These are phyloP conservation scores for Bonia amplexicaulis DNA, from an alignment of 176 grass and related monocot genomes.

Conservation along the genomic window DNA sequence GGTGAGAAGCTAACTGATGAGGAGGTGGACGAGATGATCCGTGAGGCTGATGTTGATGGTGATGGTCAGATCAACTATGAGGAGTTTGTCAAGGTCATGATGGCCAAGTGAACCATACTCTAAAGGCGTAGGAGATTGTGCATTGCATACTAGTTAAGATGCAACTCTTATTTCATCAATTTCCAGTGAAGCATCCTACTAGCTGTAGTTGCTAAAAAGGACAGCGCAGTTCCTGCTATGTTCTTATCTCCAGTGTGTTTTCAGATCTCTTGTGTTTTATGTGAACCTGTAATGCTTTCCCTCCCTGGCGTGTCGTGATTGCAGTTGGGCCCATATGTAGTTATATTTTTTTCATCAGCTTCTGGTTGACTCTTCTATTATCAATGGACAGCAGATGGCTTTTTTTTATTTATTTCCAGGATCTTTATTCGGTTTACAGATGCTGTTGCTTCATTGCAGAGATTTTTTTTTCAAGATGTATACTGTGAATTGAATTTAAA, in stretches of 20 bases:
- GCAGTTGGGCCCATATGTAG: constrained; percentile 39
- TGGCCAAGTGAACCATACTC: constrained; percentile 58
- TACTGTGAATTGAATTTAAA: neutral
- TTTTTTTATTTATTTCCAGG: neutral
- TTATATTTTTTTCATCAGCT: constrained; percentile 32
- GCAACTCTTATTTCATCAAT: constrained; percentile 27
- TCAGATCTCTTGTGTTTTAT: constrained; percentile 26
- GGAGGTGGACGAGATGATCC: constrained; percentile 92
- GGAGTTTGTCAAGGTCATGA: constrained; percentile 95
- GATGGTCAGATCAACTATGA: constrained; percentile 96
- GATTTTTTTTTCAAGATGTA: neutral
- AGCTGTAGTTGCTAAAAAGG: constrained; percentile 50
- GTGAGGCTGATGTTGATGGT: constrained; percentile 84
- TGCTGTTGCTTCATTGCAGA: neutral
- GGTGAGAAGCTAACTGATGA: constrained; percentile 87
- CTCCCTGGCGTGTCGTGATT: constrained; percentile 28
- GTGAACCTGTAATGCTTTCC: constrained; percentile 31
- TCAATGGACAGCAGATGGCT: neutral
- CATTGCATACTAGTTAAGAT: constrained; percentile 36
- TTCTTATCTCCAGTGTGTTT: constrained; percentile 31
- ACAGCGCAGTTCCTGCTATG: constrained; percentile 9
- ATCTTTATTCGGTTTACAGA: neutral
- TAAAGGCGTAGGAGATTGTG: constrained; percentile 19
- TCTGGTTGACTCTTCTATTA: constrained; percentile 12
- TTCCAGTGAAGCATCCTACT: constrained; percentile 40